A percentile compares a stretch with the other conserved stretches of the same genome.
Evolutionary conservation across 805 yeast genomes (phyloP).

Genomic region (Sugiyamaella smithiae): DNA sequence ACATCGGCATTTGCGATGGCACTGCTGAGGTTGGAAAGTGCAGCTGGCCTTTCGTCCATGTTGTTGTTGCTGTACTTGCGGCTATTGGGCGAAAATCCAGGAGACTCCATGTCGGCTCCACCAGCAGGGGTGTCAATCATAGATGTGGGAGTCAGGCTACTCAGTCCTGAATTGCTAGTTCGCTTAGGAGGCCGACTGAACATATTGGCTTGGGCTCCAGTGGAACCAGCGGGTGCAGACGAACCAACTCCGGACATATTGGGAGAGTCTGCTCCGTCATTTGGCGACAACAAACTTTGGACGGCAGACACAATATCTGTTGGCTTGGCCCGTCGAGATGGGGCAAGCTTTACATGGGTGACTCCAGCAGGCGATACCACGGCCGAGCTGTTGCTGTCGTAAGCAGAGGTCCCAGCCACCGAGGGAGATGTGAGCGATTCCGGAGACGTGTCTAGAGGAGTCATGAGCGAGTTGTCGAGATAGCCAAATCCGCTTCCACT

Average conservation of each 20-base stretch:
- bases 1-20: slow-evolving; percentile 1
- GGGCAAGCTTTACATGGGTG: not conserved
- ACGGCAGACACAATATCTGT: slow-evolving; percentile 4
- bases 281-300: slow-evolving; percentile 10
- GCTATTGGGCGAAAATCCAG: not conserved
- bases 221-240: not conserved
- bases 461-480: slow-evolving; percentile 12
- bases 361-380: slow-evolving; percentile 1
- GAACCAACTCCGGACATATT: not conserved
- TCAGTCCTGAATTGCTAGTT: not conserved
- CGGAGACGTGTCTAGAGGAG: slow-evolving; percentile 23
- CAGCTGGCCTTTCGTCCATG: slow-evolving; percentile 3
- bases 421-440: slow-evolving; percentile 16
- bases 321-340: not conserved
- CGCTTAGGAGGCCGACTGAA: not conserved
- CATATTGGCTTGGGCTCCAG: not conserved
- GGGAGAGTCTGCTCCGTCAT: slow-evolving; percentile 7
- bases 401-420: slow-evolving; percentile 3
- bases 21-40: slow-evolving; percentile 8
- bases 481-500: slow-evolving; percentile 2
- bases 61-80: not conserved
- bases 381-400: slow-evolving; percentile 5
- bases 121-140: not conserved
- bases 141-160: not conserved
- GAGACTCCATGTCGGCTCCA: not conserved